Percentiles rank a stretch among this genome's conserved stretches.
phyloP scores from a whole-genome alignment of 306 rosid genomes.

The Cucumis melo region DNA sequence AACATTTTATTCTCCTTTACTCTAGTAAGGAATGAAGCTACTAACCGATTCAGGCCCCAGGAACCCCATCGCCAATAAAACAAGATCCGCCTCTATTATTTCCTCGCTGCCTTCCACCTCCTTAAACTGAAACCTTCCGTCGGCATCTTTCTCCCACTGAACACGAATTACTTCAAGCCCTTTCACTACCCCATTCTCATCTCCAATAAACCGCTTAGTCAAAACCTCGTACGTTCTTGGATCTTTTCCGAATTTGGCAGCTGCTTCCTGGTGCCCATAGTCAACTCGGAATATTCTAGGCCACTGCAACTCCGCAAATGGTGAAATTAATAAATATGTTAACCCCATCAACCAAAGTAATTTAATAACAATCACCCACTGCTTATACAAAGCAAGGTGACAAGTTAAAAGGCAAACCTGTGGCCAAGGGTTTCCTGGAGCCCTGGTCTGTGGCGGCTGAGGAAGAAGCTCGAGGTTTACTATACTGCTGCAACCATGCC shows the following conservation, averaged over 20 bases:
- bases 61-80: constrained; percentile 93
- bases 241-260: constrained; percentile 78
- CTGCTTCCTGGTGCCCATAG: constrained; percentile 96
- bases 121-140: constrained; percentile 66
- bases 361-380: not conserved
- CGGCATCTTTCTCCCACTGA: constrained; percentile 81
- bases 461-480: constrained; percentile 70
- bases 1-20: too few species aligned
- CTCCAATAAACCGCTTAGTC: constrained; percentile 88
- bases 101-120: constrained; percentile 92
- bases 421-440: constrained; percentile 98
- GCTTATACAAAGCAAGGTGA: not conserved
- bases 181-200: constrained; percentile 62
- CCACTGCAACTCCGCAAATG: constrained; percentile 53
- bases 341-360: not conserved
- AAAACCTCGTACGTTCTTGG: constrained; percentile 88
- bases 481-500: constrained; percentile 71
- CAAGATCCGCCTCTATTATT: constrained; percentile 73
- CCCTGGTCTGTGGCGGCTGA: constrained; percentile 71
- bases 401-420: constrained; percentile 36
- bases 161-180: constrained; percentile 78
- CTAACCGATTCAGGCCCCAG: constrained; percentile 96
- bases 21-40: not conserved
- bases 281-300: constrained; percentile 89
- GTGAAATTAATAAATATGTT: not conserved